Evolutionary conservation across 176 grass and related monocot species (phyloP), one percentile per base, ranked within the genome.

Genomic region (Triticum dicoccoides): DNA sequence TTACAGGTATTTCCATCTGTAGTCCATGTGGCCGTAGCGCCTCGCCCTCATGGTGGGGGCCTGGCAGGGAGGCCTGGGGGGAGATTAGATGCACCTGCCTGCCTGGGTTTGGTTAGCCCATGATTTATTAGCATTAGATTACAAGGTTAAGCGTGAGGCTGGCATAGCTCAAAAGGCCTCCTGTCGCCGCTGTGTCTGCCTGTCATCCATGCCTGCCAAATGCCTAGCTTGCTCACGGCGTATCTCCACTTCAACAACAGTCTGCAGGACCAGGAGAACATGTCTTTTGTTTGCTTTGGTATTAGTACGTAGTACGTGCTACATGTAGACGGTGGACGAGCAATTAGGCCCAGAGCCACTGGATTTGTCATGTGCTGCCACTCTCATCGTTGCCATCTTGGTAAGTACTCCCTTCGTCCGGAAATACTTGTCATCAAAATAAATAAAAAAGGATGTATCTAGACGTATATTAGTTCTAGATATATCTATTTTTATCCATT

Each of bases 1-100:
- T 85, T 91, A 84, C 87, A 92, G 77, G 84, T 70, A 84, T 89
- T 92, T 89, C 81, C 91, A 92, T 78, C 87, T 92, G 91, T 80
- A 81, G 81, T 84, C 87, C 87, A 92, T 89, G 91, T 87, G 87
- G 87, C 66, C 61, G 25, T 84, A 44, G 74, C 68, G 76, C 83
- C 76, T 62, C 76, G 56, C 69, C 68, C 80, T 92, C 87, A 92
- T 85, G 84, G 80, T 89, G 81, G 87, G 83, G 87, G 63, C 72
- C 84, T 76, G 33, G 64, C 21, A 61, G 39, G 52, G 77, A 69
- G 85, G 52, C 54, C 23, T 56, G 65, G 29, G 29, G 29, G 49
- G 49, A 76, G 34, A 77, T 65, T 20, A 70, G 47, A 33, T 14
- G 47, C 63, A 84, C 74, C 76, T 89, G 79, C 54, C 18, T 59